A percentile compares a stretch with the other conserved stretches of the same genome.
Evolutionary conservation across 768 basidiomycete species (phyloP).

Genomic region (Leucogyrophana mollusca): DNA sequence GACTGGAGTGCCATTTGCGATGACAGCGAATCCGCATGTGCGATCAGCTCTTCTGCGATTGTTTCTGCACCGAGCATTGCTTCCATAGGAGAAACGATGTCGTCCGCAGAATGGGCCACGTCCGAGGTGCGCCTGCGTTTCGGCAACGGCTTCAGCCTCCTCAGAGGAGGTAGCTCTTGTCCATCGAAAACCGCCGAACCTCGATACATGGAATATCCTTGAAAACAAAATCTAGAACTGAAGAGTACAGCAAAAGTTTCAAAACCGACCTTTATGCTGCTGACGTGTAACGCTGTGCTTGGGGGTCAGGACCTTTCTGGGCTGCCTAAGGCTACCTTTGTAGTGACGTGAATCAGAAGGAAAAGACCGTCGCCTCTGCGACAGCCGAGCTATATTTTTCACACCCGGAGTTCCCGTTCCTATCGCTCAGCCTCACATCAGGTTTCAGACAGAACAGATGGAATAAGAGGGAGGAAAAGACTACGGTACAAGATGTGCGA

Average conservation of each 20-base stretch:
- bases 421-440: too few species aligned
- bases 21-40: constrained; percentile 55
- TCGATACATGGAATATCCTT: constrained; percentile 45
- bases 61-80: constrained; percentile 41
- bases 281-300: constrained; percentile 25
- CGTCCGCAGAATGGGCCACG: constrained; percentile 14
- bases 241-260: constrained; percentile 7
- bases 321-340: too few species aligned
- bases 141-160: constrained; percentile 75
- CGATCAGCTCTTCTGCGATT: constrained; percentile 56
- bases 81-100: constrained; percentile 29
- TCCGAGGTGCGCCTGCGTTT: constrained; percentile 65
- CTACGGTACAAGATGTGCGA: constrained; percentile 54
- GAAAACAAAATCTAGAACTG: constrained; percentile 13
- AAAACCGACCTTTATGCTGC: constrained; percentile 11
- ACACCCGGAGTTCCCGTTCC: neutral
- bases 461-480: constrained; percentile 26
- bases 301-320: too few species aligned
- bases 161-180: constrained; percentile 58
- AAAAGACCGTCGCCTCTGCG: neutral
- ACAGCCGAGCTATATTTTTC: constrained; percentile 9
- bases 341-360: too few species aligned
- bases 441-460: constrained; percentile 4
- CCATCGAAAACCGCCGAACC: constrained; percentile 60
- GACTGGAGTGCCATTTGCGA: constrained; percentile 61